A percentile compares a stretch with the other conserved stretches of the same genome.
phyloP scores from a whole-genome alignment of 345 rosid genomes.

The Brassica napus region Da-Ae NC_063450.1:52214501-52215000 shows the following conservation, averaged over 20 bases:
- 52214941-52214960: conserved; percentile 56
- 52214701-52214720: too few species aligned
- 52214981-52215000: conserved; percentile 88
- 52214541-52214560: conserved; percentile 9
- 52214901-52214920: conserved; percentile 76
- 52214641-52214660: conserved; percentile 86
- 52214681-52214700: conserved; percentile 12
- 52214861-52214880: conserved; percentile 51
- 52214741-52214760: too few species aligned
- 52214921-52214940: conserved; percentile 74
- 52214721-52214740: too few species aligned
- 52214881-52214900: conserved; percentile 95
- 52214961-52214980: conserved; percentile 70
- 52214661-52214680: conserved; percentile 71
- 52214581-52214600: conserved; percentile 1
- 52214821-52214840: too few species aligned
- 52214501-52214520: not conserved
- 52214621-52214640: conserved; percentile 94
- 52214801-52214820: too few species aligned
- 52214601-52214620: conserved; percentile 96
- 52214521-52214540: not conserved
- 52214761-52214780: too few species aligned
- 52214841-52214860: too few species aligned
- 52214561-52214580: not conserved
- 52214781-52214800: conserved; percentile 18